Evolutionary conservation across 345 rosid species (phyloP).

Genomic region (Citropsis articulata): DNA sequence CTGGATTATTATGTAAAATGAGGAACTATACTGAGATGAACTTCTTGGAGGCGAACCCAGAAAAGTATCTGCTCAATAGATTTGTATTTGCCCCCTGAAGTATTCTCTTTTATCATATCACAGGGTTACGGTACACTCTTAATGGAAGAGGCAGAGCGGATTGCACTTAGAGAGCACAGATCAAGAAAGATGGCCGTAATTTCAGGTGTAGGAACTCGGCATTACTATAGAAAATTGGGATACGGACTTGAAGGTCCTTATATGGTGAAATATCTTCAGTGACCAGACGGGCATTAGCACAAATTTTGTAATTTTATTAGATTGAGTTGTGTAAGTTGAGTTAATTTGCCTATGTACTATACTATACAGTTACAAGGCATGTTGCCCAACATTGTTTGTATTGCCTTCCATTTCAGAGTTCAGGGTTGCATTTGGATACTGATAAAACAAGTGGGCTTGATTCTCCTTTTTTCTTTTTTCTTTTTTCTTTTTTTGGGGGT

Average conservation of each 20-base stretch:
- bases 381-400: background rate
- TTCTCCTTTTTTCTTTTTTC: background rate
- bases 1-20: background rate
- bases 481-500: too few species aligned
- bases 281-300: background rate
- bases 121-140: slow-evolving; percentile 95
- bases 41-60: background rate
- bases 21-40: background rate
- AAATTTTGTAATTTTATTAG: background rate
- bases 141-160: slow-evolving; percentile 97
- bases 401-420: background rate
- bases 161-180: slow-evolving; percentile 77
- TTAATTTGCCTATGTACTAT: background rate
- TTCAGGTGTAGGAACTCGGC: slow-evolving; percentile 97
- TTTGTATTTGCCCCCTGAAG: background rate
- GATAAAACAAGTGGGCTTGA: background rate
- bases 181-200: slow-evolving; percentile 83
- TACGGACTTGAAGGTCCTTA: slow-evolving; percentile 96
- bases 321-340: background rate
- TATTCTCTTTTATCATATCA: background rate
- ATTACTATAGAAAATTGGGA: slow-evolving; percentile 85
- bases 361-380: too few species aligned
- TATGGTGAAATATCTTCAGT: slow-evolving; percentile 80
- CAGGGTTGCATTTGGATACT: background rate
- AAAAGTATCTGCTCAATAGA: background rate